Base-by-base conservation (phyloP, 805 yeast species). In the Starmerella sp. region DNA sequence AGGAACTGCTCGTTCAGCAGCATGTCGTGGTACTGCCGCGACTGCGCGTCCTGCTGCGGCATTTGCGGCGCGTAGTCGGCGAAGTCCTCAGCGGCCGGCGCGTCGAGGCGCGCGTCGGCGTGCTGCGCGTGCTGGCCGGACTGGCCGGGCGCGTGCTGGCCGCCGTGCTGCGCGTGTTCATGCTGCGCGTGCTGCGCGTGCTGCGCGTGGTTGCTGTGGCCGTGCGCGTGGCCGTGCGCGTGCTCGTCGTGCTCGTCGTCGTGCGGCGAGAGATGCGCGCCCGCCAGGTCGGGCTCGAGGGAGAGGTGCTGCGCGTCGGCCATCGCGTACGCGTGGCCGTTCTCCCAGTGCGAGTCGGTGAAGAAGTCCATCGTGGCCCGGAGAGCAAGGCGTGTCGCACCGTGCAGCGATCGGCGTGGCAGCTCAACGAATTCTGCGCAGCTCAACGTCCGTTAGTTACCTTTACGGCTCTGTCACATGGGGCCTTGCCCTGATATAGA, bases 1-100 rank as follows among this genome's bases (percentile, higher is more conserved):
- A 36, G 53, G 45, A 37, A 53, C 53, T 45, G 51, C 15, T 43
- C 51, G 31, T 15, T 44, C 22, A 28, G n/a, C 35, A 43, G 38
- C 43, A 46, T 6, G 28, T 46, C 49, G 49, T 46, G 49, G 31
- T 46, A 46, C 31, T 43, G 47, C 35, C 22, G 45, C 9, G 11
- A 13, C 28, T 38, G 45, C 34, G 7, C 15, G 34, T 42, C 30
- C 30, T 39, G 45, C 34, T 42, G 45, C 9, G 45, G 15, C n/a
- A 5, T 5, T 8, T 29, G 31, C 34, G 22, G 32, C 34, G 45
- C 45, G 45, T 42, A 22, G n/a, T 22, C 9, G 29, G 31, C 15
- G 2, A 9, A 29, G 13, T 42, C 32, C 7, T 28, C n/a, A 1
- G 22, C 11, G 29, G 22, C 22, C 22, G 22, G 22, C 22, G 22